Evolutionary conservation across 2,329 filamentous ascomycete species (phyloP).

Genomic region (Colletotrichum trifolii): DNA sequence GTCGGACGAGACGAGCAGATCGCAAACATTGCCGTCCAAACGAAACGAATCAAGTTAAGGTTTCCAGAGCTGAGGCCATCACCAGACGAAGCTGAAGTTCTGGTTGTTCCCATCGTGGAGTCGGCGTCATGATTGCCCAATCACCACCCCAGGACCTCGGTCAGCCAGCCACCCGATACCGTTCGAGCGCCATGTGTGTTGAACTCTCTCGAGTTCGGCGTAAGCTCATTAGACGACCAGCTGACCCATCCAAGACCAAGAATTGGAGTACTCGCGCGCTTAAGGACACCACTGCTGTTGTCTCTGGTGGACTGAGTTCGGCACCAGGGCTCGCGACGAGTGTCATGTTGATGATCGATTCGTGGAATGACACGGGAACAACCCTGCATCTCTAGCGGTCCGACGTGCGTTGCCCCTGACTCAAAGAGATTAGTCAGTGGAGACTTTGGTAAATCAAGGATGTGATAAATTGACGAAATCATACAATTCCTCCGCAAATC

Average conservation of each 20-base stretch:
- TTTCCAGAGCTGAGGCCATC: conserved; percentile 15
- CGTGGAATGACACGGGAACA: conserved; percentile 10
- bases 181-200: conserved; percentile 14
- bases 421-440: conserved; percentile 30
- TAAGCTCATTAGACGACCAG: conserved; percentile 15
- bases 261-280: not conserved
- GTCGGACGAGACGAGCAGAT: not conserved
- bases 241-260: not conserved
- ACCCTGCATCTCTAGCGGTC: conserved; percentile 13
- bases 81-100: conserved; percentile 25
- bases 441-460: conserved; percentile 14
- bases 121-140: conserved; percentile 10
- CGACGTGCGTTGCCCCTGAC: not conserved
- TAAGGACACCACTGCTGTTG: not conserved
- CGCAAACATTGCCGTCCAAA: conserved; percentile 1
- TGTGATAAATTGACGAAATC: conserved; percentile 10
- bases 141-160: not conserved
- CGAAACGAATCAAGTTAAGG: conserved; percentile 14
- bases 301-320: conserved; percentile 1
- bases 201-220: conserved; percentile 2
- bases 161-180: conserved; percentile 10
- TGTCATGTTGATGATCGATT: conserved; percentile 25
- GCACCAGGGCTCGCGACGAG: conserved; percentile 11
- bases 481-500: conserved; percentile 26
- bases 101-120: conserved; percentile 15